Base-by-base conservation (phyloP, 768 basidiomycete species). In the Suillus americanus region DNA sequence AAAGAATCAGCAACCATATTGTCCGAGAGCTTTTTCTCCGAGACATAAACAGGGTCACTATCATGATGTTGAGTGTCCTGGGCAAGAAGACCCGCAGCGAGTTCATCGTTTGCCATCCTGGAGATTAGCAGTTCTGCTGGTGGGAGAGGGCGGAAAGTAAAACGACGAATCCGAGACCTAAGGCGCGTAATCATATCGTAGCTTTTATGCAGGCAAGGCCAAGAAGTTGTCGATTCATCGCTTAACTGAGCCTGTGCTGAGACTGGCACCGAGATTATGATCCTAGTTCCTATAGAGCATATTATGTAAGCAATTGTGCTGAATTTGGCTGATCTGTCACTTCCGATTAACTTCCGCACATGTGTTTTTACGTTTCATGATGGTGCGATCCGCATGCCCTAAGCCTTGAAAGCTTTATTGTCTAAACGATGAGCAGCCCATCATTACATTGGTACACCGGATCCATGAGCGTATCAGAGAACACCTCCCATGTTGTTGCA, bases 1-100 rank as follows among this genome's bases (percentile, higher is more conserved):
- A 72, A 62, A 37, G 51, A 41, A 9, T 68, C 67, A 50, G 65
- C 62, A 28, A 59, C 38, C 33, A 30, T 18, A 10, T 40, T 33
- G 33, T 53, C 40, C n/a, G 70, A 68, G 64, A 74, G 71, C 70
- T 78, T 72, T 23, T 75, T 68, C 50, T 69, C 28, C 20, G 64
- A 66, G 46, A 30, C 14, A 3, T 37, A 33, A 35, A 54, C 61
- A 20, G 67, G 66, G 43, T 28, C 41, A 6, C 13, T 51, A 37
- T 2, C 3, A 30, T 57, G 62, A 30, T 57, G 62, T 20, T 61
- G 64, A 50, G 66, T 65, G 46, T 67, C 62, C 59, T 71, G 69
- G 8, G 61, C 64, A 48, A 41, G 43, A 48, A 41, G 43, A 38
- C 59, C 68, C 30, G 66, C 67, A 37, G 68, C 23, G 23, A 68